A percentile compares a stretch with the other conserved stretches of the same genome.
Conservation (phyloP, 371 early-diverging fungal species). For the Mortierella sp. region DNA sequence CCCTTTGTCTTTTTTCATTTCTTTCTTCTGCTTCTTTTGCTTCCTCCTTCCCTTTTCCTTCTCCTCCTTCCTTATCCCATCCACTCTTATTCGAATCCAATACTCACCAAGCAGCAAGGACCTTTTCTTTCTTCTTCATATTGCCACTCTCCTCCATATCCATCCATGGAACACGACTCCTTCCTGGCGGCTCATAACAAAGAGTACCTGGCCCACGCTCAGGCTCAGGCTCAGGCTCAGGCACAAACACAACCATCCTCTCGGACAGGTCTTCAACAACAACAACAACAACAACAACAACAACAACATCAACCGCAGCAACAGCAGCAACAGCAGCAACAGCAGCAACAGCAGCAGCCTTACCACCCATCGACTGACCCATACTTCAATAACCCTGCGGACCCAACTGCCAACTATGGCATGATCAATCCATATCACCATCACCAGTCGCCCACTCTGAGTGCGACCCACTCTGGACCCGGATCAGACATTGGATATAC, state of each 20-base stretch:
- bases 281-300: neutral
- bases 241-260: neutral
- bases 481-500: conserved; percentile 9
- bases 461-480: neutral
- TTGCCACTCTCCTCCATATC: neutral
- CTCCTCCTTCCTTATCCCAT: neutral
- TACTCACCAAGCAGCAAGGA: neutral
- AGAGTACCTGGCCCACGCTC: conserved; percentile 23
- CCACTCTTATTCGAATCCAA: neutral
- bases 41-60: neutral
- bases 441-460: conserved; percentile 11
- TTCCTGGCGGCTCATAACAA: conserved; percentile 23
- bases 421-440: conserved; percentile 4
- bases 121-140: neutral
- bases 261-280: neutral
- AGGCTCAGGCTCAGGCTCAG: conserved; percentile 6
- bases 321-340: too few species aligned
- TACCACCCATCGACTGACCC: neutral
- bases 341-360: conserved; percentile 4
- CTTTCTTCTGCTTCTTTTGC: neutral
- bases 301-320: too few species aligned
- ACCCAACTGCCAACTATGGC: neutral
- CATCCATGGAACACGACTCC: conserved; percentile 37
- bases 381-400: neutral
- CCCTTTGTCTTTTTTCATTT: neutral